Evolutionary conservation across 768 basidiomycete species (phyloP).

Genomic region (Sporobolomyces pararoseus): DNA sequence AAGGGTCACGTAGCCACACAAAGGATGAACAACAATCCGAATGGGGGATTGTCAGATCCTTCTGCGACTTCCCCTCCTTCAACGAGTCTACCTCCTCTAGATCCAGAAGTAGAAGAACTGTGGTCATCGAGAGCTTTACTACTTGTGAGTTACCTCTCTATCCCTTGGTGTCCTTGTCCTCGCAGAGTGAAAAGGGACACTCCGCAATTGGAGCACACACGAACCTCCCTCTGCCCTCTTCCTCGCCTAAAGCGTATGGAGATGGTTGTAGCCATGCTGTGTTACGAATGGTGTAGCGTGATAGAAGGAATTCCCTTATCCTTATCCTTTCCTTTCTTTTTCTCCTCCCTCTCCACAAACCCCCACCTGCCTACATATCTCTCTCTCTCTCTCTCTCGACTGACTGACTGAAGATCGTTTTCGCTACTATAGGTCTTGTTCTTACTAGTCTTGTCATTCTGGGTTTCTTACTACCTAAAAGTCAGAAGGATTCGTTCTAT

Average conservation of each 20-base stretch:
- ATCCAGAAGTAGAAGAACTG: slow-evolving; percentile 70
- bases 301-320: too few species aligned
- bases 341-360: too few species aligned
- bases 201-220: not conserved
- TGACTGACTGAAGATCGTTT: not conserved
- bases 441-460: slow-evolving; percentile 86
- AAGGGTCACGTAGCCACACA: not conserved
- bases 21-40: slow-evolving; percentile 27
- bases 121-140: slow-evolving; percentile 93
- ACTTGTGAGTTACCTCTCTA: slow-evolving; percentile 60
- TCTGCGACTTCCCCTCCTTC: not conserved
- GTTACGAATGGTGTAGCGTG: too few species aligned
- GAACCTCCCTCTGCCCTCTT: not conserved
- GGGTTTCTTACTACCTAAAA: slow-evolving; percentile 96
- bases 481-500: slow-evolving; percentile 91
- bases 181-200: too few species aligned
- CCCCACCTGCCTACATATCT: not conserved
- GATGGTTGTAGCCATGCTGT: too few species aligned
- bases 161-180: too few species aligned
- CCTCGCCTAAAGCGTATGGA: not conserved
- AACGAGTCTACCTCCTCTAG: slow-evolving; percentile 15
- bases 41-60: slow-evolving; percentile 2
- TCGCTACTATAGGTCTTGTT: slow-evolving; percentile 52
- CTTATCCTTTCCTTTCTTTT: too few species aligned
- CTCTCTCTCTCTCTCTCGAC: not conserved